phyloP scores from a whole-genome alignment of 345 rosid genomes.

The thale cress (Arabidopsis thaliana) region TAIR10.1 NC_003070.9:8575001-8575500 shows the following conservation, averaged over 20 bases:
- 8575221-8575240: not conserved
- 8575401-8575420: no score
- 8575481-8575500: no score
- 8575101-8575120: not conserved
- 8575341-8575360: no score
- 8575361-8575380: no score
- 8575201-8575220: not conserved
- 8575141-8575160: slow-evolving; percentile 1
- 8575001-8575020: not conserved
- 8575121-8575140: not conserved
- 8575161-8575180: not conserved
- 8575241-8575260: not conserved
- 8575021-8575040: not conserved
- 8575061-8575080: not conserved
- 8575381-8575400: no score
- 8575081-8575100: not conserved
- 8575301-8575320: no score
- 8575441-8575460: no score
- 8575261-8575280: no score
- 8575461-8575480: no score
- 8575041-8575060: not conserved
- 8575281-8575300: no score
- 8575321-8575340: no score
- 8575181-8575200: not conserved
- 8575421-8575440: no score